Evolutionary conservation across 768 basidiomycete genomes (phyloP), one percentile per base, ranked within the genome.

Genomic region (Termitomyces eurrhizus): DNA sequence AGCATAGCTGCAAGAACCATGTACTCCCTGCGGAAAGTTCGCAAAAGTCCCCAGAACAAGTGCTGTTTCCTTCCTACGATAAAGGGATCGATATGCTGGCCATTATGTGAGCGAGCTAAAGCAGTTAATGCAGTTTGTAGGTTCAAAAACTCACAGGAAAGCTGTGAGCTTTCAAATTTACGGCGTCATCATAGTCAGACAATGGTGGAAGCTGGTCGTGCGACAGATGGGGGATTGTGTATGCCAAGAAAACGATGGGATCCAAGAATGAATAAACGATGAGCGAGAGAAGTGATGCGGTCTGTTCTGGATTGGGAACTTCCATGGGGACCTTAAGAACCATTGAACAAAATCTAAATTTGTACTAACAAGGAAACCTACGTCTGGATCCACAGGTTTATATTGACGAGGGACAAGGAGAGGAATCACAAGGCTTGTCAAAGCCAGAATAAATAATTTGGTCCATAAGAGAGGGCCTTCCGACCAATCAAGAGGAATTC

Each of bases 121-220:
- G 7, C 9, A 13, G 35, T 13, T 9, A 35, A 42, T 11, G 7
- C 9, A 13, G 35, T 37, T 37, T 9, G 37, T 4, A 50, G 41
- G 26, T 5, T 24, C 2, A 3, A 45, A 44, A 62, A 70, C 66
- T 52, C 61, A 73, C 76, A 52, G 67, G 69, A 58, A 76, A 76
- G 50, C 63, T 65, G 18, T 55, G 67, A 21, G 57, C 66, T 41
- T 66, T 73, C 12, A 75, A 56, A 54, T 69, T 58, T 24, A 67
- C 53, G 3, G 72, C 71, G 58, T 69, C 57, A 62, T 90, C 88
- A 58, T 83, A 83, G 61, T 90, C 87, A 2, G 85, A 83, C 73
- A 90, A 78, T 2, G 83, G 83, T 14, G 86, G 86, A 32, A 88
- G 70, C 56, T 83, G 69, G 50, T 88, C 84, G 45, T 76, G 73